phyloP scores from a whole-genome alignment of 129 eudicot species.

The Sambucus nigra region DNA sequence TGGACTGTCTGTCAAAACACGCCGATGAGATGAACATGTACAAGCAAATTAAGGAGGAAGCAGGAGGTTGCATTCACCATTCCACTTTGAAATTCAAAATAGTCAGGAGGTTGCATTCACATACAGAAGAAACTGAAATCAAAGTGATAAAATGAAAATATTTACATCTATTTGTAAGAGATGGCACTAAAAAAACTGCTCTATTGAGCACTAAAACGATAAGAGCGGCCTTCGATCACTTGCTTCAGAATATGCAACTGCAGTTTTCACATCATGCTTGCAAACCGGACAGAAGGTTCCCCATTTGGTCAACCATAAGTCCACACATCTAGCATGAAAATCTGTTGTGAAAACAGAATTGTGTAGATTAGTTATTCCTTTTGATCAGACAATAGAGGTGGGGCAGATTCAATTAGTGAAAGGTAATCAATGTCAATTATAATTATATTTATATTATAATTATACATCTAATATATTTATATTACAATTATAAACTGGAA shows the following conservation, averaged over 20 bases:
- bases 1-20: too few relatives aligned
- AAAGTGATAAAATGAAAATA: not conserved
- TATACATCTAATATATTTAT: too few relatives aligned
- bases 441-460: too few relatives aligned
- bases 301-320: conserved; percentile 25
- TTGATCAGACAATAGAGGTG: not conserved
- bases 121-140: not conserved
- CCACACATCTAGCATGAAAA: conserved; percentile 20
- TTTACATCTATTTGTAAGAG: not conserved
- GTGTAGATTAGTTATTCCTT: not conserved
- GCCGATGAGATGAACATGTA: too few relatives aligned
- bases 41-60: too few relatives aligned
- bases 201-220: conserved; percentile 1
- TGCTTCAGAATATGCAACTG: not conserved
- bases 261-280: conserved; percentile 18
- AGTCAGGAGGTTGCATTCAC: not conserved
- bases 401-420: too few relatives aligned
- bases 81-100: too few relatives aligned
- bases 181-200: not conserved
- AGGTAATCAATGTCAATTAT: too few relatives aligned
- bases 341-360: conserved; percentile 6
- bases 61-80: too few relatives aligned
- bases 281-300: conserved; percentile 18
- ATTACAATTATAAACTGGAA: too few relatives aligned
- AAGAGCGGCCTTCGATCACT: conserved; percentile 6